A percentile compares a stretch with the other conserved stretches of the same genome.
phyloP scores from a whole-genome alignment of 2,329 filamentous ascomycete species.

The Aspergillus sojae region DNA sequence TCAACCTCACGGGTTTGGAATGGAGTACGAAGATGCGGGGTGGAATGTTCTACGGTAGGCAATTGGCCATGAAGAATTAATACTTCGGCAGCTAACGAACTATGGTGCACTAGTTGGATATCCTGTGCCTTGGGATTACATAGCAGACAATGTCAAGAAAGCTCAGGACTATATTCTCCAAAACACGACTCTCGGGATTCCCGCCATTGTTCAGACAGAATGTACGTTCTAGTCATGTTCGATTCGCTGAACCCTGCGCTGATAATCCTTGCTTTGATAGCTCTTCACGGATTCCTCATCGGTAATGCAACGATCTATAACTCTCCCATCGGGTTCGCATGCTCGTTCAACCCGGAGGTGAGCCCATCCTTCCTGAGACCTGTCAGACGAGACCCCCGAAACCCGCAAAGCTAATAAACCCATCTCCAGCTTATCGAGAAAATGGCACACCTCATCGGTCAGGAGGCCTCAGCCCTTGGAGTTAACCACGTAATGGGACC shows the following conservation, averaged over 20 bases:
- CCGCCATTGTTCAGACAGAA: slow-evolving; percentile 73
- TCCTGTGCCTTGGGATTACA: slow-evolving; percentile 64
- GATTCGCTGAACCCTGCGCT: neutral
- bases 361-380: neutral
- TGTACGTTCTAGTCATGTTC: slow-evolving; percentile 39
- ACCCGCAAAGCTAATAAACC: neutral
- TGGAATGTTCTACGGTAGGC: slow-evolving; percentile 64
- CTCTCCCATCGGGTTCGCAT: slow-evolving; percentile 72
- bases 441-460: slow-evolving; percentile 68
- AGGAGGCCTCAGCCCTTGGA: slow-evolving; percentile 67
- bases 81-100: neutral
- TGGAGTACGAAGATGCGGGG: slow-evolving; percentile 67
- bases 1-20: slow-evolving; percentile 68
- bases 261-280: neutral
- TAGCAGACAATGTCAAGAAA: slow-evolving; percentile 63
- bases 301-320: slow-evolving; percentile 79
- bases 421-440: slow-evolving; percentile 56
- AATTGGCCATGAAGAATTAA: neutral
- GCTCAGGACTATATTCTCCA: slow-evolving; percentile 71
- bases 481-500: slow-evolving; percentile 75
- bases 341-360: slow-evolving; percentile 67
- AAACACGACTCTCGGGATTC: slow-evolving; percentile 70
- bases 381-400: neutral
- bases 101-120: slow-evolving; percentile 57
- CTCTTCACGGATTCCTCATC: slow-evolving; percentile 70